Conservation (phyloP, 202 grass and related monocot genomes). For the Saccharum hybrid region DNA sequence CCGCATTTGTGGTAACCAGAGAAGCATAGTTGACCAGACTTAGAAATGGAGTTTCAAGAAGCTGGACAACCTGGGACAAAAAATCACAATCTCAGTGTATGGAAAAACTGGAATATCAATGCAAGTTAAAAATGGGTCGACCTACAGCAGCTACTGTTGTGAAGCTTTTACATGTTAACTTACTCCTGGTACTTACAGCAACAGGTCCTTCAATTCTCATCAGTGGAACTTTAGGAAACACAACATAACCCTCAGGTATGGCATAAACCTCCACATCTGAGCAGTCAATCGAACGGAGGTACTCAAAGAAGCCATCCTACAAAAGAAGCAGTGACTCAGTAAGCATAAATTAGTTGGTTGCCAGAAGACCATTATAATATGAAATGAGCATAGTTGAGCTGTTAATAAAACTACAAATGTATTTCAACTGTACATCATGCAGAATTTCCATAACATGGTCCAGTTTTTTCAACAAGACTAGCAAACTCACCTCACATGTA, state of each 20-base stretch:
- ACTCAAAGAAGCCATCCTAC: constrained; percentile 91
- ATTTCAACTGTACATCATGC: neutral
- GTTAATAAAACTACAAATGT: neutral
- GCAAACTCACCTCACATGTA: constrained; percentile 60
- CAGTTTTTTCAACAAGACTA: constrained; percentile 9
- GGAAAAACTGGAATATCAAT: constrained; percentile 5
- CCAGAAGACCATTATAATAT: neutral
- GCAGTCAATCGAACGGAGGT: constrained; percentile 75
- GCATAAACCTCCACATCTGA: constrained; percentile 93
- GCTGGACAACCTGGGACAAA: constrained; percentile 71
- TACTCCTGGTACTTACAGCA: constrained; percentile 66
- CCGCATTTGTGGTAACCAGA: constrained; percentile 96
- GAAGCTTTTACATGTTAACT: constrained; percentile 31
- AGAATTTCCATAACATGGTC: neutral
- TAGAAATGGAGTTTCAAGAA: constrained; percentile 97
- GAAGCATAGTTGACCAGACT: constrained; percentile 96
- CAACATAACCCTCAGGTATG: constrained; percentile 85
- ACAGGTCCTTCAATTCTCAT: constrained; percentile 92
- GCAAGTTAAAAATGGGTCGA: neutral
- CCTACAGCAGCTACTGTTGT: neutral
- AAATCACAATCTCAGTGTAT: constrained; percentile 9
- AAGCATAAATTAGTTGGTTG: constrained; percentile 1
- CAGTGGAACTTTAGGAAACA: constrained; percentile 93
- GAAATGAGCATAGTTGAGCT: constrained; percentile 1
- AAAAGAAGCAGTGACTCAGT: neutral